These are phyloP conservation scores for Magnaporthales sp. DNA, from an alignment of 2,329 filamentous ascomycete species.

Conservation along the genomic window DNA sequence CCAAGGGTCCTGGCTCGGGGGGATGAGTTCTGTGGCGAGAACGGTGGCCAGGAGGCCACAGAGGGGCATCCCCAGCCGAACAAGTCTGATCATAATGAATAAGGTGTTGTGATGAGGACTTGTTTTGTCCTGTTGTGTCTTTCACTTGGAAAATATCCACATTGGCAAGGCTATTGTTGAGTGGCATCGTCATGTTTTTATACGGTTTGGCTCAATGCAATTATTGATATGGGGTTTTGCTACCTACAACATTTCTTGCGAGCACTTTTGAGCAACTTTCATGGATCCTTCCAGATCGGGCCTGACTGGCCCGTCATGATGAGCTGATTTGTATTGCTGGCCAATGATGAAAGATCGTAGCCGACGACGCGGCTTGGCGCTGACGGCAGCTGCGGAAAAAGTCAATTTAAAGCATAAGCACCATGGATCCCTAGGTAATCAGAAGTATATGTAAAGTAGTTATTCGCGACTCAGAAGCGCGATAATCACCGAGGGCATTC, in stretches of 20 bases:
- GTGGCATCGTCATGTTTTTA: too few species aligned
- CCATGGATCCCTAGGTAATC: too few species aligned
- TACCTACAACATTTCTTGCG: too few species aligned
- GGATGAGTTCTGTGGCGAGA: background rate
- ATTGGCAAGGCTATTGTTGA: too few species aligned
- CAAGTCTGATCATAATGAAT: background rate
- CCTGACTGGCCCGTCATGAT: background rate
- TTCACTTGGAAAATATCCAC: too few species aligned
- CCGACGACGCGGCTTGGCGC: background rate
- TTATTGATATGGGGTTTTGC: too few species aligned
- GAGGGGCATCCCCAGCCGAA: background rate
- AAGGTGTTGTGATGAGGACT: background rate
- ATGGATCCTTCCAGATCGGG: background rate
- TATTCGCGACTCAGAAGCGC: too few species aligned
- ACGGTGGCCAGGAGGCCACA: background rate
- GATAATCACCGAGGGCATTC: too few species aligned
- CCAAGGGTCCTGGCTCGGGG: constrained; percentile 19
- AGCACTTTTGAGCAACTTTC: background rate
- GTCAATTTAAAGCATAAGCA: background rate
- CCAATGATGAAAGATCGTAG: background rate
- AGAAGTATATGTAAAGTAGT: too few species aligned
- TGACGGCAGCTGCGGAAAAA: too few species aligned
- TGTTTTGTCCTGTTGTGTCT: too few species aligned
- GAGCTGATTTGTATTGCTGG: background rate
- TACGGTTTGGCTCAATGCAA: too few species aligned